A percentile compares a stretch with the other conserved stretches of the same genome.
Conservation (phyloP, 768 basidiomycete species). For the Lactifluus rugatus region DNA sequence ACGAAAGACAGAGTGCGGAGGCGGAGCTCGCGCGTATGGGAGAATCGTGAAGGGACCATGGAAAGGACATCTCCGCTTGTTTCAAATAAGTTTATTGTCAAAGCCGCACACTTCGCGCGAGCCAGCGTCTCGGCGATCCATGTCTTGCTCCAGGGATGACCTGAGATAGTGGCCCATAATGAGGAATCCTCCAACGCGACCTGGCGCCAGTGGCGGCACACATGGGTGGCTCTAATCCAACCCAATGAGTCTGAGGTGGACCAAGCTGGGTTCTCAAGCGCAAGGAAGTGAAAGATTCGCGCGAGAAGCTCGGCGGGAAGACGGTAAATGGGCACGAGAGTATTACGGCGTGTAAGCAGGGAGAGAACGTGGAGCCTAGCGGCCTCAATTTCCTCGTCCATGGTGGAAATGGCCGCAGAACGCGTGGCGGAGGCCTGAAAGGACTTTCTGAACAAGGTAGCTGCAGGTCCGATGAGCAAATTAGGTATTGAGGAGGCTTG, state of each 20-base stretch:
- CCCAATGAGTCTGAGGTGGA: not conserved
- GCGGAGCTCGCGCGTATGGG: conserved; percentile 6
- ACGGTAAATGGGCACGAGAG: not conserved
- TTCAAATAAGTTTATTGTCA: not conserved
- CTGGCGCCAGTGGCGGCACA: conserved; percentile 14
- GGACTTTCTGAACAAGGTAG: too few relatives aligned
- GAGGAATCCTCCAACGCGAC: conserved; percentile 7
- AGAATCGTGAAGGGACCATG: not conserved
- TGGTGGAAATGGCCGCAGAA: not conserved
- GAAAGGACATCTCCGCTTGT: not conserved
- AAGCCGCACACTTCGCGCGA: not conserved
- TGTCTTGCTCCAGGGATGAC: not conserved
- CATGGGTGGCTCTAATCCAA: conserved; percentile 13
- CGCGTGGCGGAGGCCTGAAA: too few relatives aligned
- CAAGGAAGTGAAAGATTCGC: not conserved
- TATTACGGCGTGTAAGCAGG: conserved; percentile 2
- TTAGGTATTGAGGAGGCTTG: not conserved
- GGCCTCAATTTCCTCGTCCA: not conserved
- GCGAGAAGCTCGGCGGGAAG: conserved; percentile 13
- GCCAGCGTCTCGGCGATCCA: conserved; percentile 6
- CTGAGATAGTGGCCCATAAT: conserved; percentile 2
- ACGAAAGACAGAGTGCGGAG: not conserved
- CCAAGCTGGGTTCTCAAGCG: not conserved
- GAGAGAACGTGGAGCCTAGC: not conserved
- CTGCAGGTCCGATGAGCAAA: too few relatives aligned